These are phyloP conservation scores for Mediolabrus comicus DNA, from an alignment of 108 stramenopile genomes.

Conservation along the genomic window DNA sequence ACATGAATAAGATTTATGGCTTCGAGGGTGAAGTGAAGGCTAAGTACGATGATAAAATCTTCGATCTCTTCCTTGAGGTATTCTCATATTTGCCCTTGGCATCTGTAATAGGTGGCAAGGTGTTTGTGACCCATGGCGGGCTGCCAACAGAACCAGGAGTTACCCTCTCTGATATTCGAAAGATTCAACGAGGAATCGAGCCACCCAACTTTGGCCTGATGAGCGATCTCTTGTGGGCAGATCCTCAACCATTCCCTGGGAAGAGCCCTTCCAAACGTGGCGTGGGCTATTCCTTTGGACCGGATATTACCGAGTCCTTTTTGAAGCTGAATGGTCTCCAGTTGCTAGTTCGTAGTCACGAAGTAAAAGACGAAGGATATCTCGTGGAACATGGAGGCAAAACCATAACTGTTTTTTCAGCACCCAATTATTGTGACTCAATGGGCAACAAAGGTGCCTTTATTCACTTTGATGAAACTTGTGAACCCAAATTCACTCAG, in stretches of 20 bases:
- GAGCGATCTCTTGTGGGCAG: conserved; percentile 97
- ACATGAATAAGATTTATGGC: conserved; percentile 99
- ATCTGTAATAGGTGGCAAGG: conserved; percentile 80
- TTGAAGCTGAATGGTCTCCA: conserved; percentile 81
- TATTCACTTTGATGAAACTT: conserved; percentile 83
- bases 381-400: conserved; percentile 99
- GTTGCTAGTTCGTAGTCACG: conserved; percentile 92
- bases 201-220: conserved; percentile 94
- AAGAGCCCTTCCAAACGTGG: conserved; percentile 93
- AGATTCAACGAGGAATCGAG: conserved; percentile 83
- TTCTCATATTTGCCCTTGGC: conserved; percentile 90
- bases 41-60: conserved; percentile 96
- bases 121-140: conserved; percentile 97
- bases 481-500: conserved; percentile 90
- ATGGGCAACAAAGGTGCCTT: conserved; percentile 99
- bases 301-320: conserved; percentile 91
- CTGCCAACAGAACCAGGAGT: conserved; percentile 82
- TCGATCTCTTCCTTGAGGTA: conserved; percentile 94
- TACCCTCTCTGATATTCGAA: conserved; percentile 88
- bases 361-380: conserved; percentile 98
- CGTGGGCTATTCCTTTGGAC: conserved; percentile 97
- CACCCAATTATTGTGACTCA: conserved; percentile 99
- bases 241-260: conserved; percentile 97
- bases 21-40: conserved; percentile 98
- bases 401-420: conserved; percentile 97